Evolutionary conservation across 2,329 filamentous ascomycete species (phyloP).

Genomic region (Aureobasidium lini): DNA sequence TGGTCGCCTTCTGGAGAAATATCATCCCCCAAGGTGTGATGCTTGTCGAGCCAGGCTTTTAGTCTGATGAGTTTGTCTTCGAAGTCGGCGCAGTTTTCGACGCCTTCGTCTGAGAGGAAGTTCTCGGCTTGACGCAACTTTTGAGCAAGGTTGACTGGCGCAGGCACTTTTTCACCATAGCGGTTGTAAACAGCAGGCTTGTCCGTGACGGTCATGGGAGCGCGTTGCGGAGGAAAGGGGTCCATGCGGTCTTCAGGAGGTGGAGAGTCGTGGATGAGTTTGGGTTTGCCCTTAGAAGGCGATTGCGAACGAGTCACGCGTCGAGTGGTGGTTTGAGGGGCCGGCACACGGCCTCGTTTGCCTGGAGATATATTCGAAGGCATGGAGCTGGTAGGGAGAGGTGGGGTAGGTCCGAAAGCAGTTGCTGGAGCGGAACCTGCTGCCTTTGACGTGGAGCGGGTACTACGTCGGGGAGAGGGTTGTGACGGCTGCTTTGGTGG

Average conservation of each 20-base stretch:
- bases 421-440: not conserved
- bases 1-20: not conserved
- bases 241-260: not conserved
- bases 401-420: too few species aligned
- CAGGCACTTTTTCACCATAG: conserved; percentile 5
- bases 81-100: conserved; percentile 4
- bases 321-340: not conserved
- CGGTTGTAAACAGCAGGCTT: conserved; percentile 7
- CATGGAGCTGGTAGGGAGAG: too few species aligned
- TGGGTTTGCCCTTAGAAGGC: not conserved
- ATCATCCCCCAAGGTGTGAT: not conserved
- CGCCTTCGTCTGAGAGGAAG: conserved; percentile 11
- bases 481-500: too few species aligned
- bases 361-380: not conserved
- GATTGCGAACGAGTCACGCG: not conserved
- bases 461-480: not conserved
- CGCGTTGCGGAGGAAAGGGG: not conserved
- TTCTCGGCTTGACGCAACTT: conserved; percentile 1
- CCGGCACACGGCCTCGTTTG: not conserved
- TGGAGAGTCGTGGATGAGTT: not conserved
- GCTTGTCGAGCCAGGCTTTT: not conserved
- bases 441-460: not conserved
- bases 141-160: not conserved
- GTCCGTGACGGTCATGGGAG: conserved; percentile 2
- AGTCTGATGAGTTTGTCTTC: not conserved